Evolutionary conservation across 768 basidiomycete genomes (phyloP), one percentile per base, ranked within the genome.

Genomic region (Crepidotus variabilis): DNA sequence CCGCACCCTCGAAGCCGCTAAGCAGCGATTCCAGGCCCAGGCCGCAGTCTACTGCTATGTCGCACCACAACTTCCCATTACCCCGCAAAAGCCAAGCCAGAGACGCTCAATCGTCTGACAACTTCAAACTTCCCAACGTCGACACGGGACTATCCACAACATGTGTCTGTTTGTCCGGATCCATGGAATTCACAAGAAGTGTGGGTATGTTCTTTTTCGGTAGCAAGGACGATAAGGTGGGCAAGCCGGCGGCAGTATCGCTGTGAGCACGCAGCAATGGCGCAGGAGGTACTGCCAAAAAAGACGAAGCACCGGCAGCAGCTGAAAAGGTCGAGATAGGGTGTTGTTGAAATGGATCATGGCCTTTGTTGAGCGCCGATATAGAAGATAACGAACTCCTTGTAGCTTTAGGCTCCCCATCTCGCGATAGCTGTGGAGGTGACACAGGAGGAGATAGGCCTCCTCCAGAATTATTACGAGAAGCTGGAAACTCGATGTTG

Each of bases 131-230:
- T 16, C 62, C 66, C 43, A 61, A 48, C 21, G 68, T 68, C 21
- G 73, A 73, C 20, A 63, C 66, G 16, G 76, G 74, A 62, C 75
- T 78, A 16, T 77, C 75, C 53, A 71, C 64, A n/a, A 77, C 54
- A 36, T 70, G 65, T 5, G 58, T 52, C 55, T 71, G 69, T n/a
- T 63, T 60, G 24, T 61, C 67, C 43, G 67, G 64, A 52, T 71
- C 70, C 54, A 67, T 57, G 1, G 66, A 65, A 60, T 73, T 69
- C 32, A 74, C 57, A 48, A 74, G 66, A 32, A 73, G 57, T 5
- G 67, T 62, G 14, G 70, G 67, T 5, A 69, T 57, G 6, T 58
- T 33, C 50, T 60, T 67, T 51, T 67, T 67, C 33, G 51, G 59
- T n/a, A 47, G 51, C 20, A 23, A 14, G n/a, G 9, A 28, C 21